Conservation (phyloP, 306 rosid species). For the Quercus variabilis region DNA sequence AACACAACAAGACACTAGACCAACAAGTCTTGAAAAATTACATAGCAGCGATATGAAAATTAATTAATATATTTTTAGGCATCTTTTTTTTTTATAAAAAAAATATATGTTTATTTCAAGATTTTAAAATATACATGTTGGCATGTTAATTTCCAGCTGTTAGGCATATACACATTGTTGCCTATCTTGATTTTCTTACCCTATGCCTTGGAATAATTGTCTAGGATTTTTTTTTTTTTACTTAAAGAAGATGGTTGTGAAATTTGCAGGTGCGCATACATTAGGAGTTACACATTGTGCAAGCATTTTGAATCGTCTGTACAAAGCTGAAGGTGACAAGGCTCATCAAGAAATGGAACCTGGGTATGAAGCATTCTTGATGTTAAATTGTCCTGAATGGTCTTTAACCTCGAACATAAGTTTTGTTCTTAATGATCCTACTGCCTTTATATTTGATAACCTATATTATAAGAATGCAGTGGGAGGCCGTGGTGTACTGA, state of each 20-base stretch:
- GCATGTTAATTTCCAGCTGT: not conserved
- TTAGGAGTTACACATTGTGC: conserved; percentile 31
- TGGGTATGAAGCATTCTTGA: conserved; percentile 22
- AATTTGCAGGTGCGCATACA: conserved; percentile 25
- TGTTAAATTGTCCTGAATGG: conserved; percentile 19
- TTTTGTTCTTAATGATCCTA: conserved; percentile 29
- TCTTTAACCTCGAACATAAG: conserved; percentile 14
- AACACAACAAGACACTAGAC: no score
- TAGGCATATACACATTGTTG: not conserved
- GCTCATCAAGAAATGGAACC: conserved; percentile 14
- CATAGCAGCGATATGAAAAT: no score
- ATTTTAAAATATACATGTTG: not conserved
- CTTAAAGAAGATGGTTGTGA: not conserved
- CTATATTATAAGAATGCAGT: conserved; percentile 20
- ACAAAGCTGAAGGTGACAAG: not conserved
- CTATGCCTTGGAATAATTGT: not conserved
- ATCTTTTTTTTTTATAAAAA: no score
- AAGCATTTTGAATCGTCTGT: conserved; percentile 18
- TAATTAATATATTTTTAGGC: no score
- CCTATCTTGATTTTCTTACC: not conserved
- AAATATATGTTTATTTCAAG: no score
- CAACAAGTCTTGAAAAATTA: no score
- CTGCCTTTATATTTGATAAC: conserved; percentile 22
- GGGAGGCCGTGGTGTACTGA: conserved; percentile 26
- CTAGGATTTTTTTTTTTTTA: not conserved